Evolutionary conservation across 78 protist species (phyloP).

Genomic region (Diacronema lutheri): DNA sequence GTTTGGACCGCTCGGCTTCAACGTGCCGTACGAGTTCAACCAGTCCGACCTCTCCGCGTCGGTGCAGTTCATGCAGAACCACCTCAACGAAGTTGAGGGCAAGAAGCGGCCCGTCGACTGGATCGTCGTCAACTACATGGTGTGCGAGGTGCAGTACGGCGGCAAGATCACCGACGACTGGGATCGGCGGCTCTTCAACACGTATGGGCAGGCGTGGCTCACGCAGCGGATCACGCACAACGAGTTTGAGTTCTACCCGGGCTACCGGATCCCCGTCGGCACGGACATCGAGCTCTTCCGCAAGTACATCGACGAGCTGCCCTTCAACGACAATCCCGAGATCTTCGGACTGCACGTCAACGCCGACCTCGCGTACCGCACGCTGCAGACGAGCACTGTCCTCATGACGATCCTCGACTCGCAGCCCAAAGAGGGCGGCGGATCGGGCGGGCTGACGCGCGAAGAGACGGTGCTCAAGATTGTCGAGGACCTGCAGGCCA

Average conservation of each 20-base stretch:
- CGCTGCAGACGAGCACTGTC: conserved; percentile 23
- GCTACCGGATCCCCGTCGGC: conserved; percentile 50
- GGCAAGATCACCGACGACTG: conserved; percentile 87
- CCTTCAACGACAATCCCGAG: conserved; percentile 72
- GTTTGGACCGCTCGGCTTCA: conserved; percentile 86
- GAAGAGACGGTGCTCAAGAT: conserved; percentile 59
- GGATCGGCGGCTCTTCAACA: conserved; percentile 67
- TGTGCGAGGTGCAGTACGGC: conserved; percentile 88
- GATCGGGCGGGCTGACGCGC: conserved; percentile 65
- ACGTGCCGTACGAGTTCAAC: conserved; percentile 90
- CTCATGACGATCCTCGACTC: conserved; percentile 65
- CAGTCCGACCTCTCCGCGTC: conserved; percentile 75
- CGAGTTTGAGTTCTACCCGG: conserved; percentile 38
- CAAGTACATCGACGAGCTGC: conserved; percentile 51
- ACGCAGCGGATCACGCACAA: conserved; percentile 19
- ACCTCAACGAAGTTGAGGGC: conserved; percentile 53
- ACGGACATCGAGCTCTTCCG: conserved; percentile 28
- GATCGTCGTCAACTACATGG: conserved; percentile 78
- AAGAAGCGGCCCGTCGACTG: conserved; percentile 62
- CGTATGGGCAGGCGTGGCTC: conserved; percentile 53
- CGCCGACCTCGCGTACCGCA: conserved; percentile 78
- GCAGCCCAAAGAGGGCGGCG: conserved; percentile 77
- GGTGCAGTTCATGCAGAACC: conserved; percentile 74
- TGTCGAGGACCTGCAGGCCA: conserved; percentile 53
- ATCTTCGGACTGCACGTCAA: conserved; percentile 84